These are phyloP conservation scores for Cryomyces minteri DNA, from an alignment of 495 filamentous ascomycete genomes.

Conservation along the genomic window DNA sequence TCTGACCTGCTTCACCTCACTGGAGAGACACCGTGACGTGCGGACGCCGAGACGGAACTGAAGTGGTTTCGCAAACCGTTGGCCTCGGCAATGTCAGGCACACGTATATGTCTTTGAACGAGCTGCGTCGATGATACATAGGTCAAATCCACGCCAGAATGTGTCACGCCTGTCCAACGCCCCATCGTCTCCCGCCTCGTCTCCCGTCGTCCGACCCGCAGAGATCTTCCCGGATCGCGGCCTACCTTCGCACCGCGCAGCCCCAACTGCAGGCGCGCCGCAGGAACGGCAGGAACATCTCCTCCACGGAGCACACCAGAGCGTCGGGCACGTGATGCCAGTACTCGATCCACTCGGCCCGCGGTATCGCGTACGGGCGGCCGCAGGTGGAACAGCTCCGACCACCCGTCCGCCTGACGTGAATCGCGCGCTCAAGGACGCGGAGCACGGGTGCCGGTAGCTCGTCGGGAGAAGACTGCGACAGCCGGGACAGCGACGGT, in stretches of 20 bases:
- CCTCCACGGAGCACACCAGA: neutral
- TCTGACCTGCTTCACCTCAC: too few species aligned
- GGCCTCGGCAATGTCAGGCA: too few species aligned
- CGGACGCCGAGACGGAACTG: too few species aligned
- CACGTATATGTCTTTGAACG: too few species aligned
- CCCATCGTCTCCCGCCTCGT: too few species aligned
- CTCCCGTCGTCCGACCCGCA: too few species aligned
- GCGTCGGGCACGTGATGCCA: slow-evolving; percentile 29
- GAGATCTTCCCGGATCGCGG: too few species aligned
- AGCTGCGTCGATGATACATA: too few species aligned
- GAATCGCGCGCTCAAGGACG: slow-evolving; percentile 8
- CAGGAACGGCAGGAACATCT: slow-evolving; percentile 39
- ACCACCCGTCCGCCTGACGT: slow-evolving; percentile 30
- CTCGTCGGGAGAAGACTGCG: slow-evolving; percentile 20
- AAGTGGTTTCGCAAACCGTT: too few species aligned
- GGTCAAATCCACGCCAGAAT: too few species aligned
- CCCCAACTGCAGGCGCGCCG: slow-evolving; percentile 45
- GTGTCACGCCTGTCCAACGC: too few species aligned
- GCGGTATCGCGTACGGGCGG: slow-evolving; percentile 34
- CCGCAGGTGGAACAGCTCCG: slow-evolving; percentile 42
- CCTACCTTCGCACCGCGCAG: slow-evolving; percentile 30
- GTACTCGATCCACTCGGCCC: slow-evolving; percentile 60
- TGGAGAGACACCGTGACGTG: too few species aligned
- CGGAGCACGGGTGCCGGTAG: slow-evolving; percentile 3
- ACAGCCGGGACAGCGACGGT: slow-evolving; percentile 18